Percentiles rank a stretch among this genome's conserved stretches.
These are phyloP conservation scores for Trifolium fragiferum DNA, from an alignment of 306 rosid species.

Conservation along the genomic window DNA sequence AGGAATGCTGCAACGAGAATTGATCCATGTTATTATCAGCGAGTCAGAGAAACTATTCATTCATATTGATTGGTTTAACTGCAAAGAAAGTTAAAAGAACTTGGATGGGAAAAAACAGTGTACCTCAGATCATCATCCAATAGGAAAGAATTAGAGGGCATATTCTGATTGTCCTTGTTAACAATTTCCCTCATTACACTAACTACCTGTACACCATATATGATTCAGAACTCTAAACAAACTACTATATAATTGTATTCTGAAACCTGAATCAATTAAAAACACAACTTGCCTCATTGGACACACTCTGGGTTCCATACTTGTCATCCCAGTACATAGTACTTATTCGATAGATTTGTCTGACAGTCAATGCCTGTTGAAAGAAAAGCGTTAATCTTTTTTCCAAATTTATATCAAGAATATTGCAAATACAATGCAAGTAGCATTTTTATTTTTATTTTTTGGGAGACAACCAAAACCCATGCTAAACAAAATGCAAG, in stretches of 20 bases:
- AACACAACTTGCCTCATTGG: constrained; percentile 86
- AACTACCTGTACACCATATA: constrained; percentile 74
- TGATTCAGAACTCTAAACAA: constrained; percentile 36
- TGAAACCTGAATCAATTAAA: constrained; percentile 35
- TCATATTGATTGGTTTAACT: constrained; percentile 27
- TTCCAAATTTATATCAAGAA: constrained; percentile 7
- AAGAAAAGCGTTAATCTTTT: constrained; percentile 27
- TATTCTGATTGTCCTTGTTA: constrained; percentile 86
- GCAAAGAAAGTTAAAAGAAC: constrained; percentile 28
- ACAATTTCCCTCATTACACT: constrained; percentile 93
- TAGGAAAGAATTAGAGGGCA: constrained; percentile 94
- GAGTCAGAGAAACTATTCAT: neutral
- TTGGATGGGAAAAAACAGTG: constrained; percentile 31
- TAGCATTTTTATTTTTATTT: neutral
- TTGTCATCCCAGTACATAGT: constrained; percentile 99
- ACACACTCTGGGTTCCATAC: constrained; percentile 96
- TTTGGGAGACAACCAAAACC: neutral
- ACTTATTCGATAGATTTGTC: constrained; percentile 98
- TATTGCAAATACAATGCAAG: constrained; percentile 18
- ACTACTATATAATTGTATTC: constrained; percentile 10
- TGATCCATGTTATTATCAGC: constrained; percentile 4
- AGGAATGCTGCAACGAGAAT: constrained; percentile 79
- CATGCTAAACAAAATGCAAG: neutral
- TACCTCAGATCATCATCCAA: constrained; percentile 98
- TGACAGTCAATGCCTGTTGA: constrained; percentile 83